Conservation (phyloP, 1,284 basidiomycete genomes). For the Marasmius fiardii region DNA sequence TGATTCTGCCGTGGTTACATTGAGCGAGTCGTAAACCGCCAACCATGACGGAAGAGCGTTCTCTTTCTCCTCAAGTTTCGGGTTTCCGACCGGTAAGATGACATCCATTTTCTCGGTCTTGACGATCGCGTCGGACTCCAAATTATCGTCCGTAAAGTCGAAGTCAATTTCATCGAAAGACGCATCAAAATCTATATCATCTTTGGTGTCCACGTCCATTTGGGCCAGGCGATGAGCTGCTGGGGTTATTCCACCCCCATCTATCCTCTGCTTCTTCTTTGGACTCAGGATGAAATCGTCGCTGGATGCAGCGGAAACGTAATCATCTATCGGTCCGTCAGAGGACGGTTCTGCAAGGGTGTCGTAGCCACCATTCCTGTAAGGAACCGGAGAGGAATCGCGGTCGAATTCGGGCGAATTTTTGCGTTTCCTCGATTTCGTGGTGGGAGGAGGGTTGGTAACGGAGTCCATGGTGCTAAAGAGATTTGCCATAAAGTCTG, state of each 20-base stretch:
- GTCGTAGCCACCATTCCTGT: conserved; percentile 20
- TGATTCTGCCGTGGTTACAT: conserved; percentile 52
- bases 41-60: conserved; percentile 68
- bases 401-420: conserved; percentile 52
- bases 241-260: conserved; percentile 43
- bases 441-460: conserved; percentile 24
- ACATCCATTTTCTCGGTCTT: conserved; percentile 10
- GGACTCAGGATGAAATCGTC: conserved; percentile 64
- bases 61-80: conserved; percentile 40
- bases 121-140: conserved; percentile 22
- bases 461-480: conserved; percentile 64
- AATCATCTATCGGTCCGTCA: conserved; percentile 51
- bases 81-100: conserved; percentile 12
- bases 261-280: conserved; percentile 58
- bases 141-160: conserved; percentile 49
- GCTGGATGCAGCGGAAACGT: conserved; percentile 39
- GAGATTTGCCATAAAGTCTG: conserved; percentile 82
- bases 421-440: conserved; percentile 67
- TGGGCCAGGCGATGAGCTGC: conserved; percentile 53
- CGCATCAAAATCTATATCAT: conserved; percentile 30
- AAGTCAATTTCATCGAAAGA: conserved; percentile 62
- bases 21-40: conserved; percentile 70
- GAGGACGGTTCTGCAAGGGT: conserved; percentile 47
- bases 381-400: conserved; percentile 35
- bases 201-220: conserved; percentile 52